A percentile compares a stretch with the other conserved stretches of the same genome.
These are phyloP conservation scores for Pisolithus marmoratus DNA, from an alignment of 768 basidiomycete genomes.

Conservation along the genomic window DNA sequence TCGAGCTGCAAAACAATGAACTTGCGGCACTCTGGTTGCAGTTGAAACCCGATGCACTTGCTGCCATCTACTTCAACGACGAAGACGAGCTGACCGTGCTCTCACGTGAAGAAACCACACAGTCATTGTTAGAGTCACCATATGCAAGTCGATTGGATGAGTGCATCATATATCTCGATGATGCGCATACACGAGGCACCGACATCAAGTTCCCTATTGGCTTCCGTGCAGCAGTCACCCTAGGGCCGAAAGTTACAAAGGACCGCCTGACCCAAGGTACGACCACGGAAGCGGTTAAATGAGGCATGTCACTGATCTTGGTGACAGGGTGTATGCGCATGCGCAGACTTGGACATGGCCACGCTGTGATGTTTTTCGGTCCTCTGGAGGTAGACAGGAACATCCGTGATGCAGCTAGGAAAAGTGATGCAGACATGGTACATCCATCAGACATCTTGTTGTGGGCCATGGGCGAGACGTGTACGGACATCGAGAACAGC, in stretches of 20 bases:
- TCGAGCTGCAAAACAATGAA: slow-evolving; percentile 42
- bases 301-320: background rate
- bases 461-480: slow-evolving; percentile 44
- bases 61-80: slow-evolving; percentile 30
- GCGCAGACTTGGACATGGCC: slow-evolving; percentile 42
- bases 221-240: slow-evolving; percentile 33
- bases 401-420: slow-evolving; percentile 26
- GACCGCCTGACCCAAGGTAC: slow-evolving; percentile 32
- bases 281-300: background rate
- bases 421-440: background rate
- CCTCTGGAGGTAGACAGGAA: slow-evolving; percentile 34
- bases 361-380: slow-evolving; percentile 45
- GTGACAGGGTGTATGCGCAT: slow-evolving; percentile 48
- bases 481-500: slow-evolving; percentile 34
- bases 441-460: slow-evolving; percentile 31
- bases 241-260: slow-evolving; percentile 34
- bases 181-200: slow-evolving; percentile 36
- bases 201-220: slow-evolving; percentile 32
- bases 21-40: slow-evolving; percentile 38
- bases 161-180: slow-evolving; percentile 35
- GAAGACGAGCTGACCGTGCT: slow-evolving; percentile 31
- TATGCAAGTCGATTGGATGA: slow-evolving; percentile 29
- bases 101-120: slow-evolving; percentile 21
- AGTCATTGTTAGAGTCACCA: slow-evolving; percentile 28
- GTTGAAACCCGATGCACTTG: slow-evolving; percentile 9